Conservation (phyloP, 176 grass and related monocot genomes). For the Echinochloa phyllopogon region DNA sequence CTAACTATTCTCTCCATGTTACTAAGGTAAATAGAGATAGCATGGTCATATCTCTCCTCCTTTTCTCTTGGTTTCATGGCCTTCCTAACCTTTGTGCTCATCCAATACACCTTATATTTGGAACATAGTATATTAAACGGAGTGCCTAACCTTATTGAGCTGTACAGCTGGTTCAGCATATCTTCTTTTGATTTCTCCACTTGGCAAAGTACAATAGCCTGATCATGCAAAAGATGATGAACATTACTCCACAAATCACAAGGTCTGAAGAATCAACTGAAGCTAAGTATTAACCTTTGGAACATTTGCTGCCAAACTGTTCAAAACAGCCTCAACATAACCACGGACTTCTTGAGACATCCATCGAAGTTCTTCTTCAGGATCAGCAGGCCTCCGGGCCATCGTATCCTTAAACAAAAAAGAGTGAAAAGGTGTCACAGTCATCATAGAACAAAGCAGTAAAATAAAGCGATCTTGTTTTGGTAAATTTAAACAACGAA, state of each 20-base stretch:
- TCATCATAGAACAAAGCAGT: conserved; percentile 16
- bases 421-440: background rate
- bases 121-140: background rate
- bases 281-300: conserved; percentile 70
- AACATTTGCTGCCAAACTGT: conserved; percentile 97
- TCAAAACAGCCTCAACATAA: conserved; percentile 97
- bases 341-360: conserved; percentile 99
- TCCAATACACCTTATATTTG: background rate
- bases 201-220: conserved; percentile 91
- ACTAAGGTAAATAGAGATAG: background rate
- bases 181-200: conserved; percentile 91
- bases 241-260: conserved; percentile 12
- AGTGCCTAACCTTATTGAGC: conserved; percentile 64
- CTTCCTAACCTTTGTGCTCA: background rate
- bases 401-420: conserved; percentile 62
- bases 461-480: background rate
- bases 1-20: background rate
- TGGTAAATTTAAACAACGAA: conserved; percentile 31
- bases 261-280: conserved; percentile 19
- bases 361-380: conserved; percentile 98
- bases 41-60: background rate
- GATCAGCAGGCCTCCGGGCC: conserved; percentile 83
- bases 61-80: conserved; percentile 16
- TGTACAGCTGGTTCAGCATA: conserved; percentile 84
- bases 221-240: conserved; percentile 34